phyloP scores from a whole-genome alignment of 2,329 filamentous ascomycete species.

The Trichoderma guizhouense region DNA sequence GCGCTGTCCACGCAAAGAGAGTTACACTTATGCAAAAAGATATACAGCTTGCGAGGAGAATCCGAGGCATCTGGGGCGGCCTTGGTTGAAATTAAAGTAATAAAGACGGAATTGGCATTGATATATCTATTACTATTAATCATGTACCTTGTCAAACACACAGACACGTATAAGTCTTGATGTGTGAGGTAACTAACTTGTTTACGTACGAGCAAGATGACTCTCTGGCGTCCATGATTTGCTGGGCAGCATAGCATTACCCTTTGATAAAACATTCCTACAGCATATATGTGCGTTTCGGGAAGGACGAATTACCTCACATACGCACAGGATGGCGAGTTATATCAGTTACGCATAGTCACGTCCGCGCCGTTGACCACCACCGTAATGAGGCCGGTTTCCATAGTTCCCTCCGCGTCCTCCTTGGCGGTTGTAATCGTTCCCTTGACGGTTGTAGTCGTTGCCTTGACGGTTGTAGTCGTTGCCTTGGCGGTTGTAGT shows the following conservation, averaged over 20 bases:
- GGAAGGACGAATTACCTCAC: not conserved
- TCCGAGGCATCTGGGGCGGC: conserved; percentile 74
- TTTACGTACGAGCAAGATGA: not conserved
- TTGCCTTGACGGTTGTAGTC: not conserved
- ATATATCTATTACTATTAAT: conserved; percentile 20
- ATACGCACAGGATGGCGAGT: not conserved
- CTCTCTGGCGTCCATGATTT: not conserved
- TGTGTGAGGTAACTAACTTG: not conserved
- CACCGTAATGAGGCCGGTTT: not conserved
- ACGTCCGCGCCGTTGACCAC: conserved; percentile 1
- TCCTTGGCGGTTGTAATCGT: not conserved
- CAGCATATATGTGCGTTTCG: not conserved
- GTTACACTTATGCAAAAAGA: conserved; percentile 98
- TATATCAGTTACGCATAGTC: not conserved
- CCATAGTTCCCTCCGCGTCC: not conserved
- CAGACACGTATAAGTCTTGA: not conserved
- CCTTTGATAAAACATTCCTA: not conserved
- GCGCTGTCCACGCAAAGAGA: conserved; percentile 93
- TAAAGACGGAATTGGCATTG: conserved; percentile 10
- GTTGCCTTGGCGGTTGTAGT: not conserved
- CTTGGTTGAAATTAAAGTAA: conserved; percentile 37
- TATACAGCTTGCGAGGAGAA: conserved; percentile 83
- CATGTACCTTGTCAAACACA: not conserved
- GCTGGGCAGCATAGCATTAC: not conserved
- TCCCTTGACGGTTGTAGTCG: no score